These are phyloP conservation scores for Silene conica DNA, from an alignment of 148 eudicot species.

Conservation along the genomic window DNA sequence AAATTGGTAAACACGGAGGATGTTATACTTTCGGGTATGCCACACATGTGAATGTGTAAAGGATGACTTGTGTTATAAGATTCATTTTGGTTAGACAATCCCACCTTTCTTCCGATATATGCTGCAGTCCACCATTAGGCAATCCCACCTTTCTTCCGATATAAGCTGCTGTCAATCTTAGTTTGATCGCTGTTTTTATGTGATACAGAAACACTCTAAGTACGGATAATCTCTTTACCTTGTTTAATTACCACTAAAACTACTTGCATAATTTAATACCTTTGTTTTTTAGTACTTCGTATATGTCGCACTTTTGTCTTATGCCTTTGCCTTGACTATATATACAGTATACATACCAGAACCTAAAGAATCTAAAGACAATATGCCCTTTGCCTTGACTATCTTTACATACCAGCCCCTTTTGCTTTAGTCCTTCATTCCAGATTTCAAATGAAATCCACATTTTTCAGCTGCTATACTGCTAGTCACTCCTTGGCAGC, in stretches of 20 bases:
- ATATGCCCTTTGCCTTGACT: neutral
- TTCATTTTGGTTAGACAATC: neutral
- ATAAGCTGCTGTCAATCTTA: too few relatives aligned
- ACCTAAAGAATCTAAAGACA: neutral
- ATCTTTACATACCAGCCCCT: neutral
- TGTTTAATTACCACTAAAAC: neutral
- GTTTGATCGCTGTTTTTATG: neutral
- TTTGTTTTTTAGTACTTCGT: neutral
- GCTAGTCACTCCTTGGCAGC: neutral
- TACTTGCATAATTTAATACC: neutral
- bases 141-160: too few relatives aligned
- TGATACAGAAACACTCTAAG: neutral
- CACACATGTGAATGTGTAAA: neutral
- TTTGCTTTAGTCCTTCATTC: neutral
- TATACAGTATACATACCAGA: neutral
- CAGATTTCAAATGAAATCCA: neutral
- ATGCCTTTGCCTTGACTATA: neutral
- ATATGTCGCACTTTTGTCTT: neutral
- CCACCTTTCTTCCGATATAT: neutral
- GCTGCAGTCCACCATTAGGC: neutral
- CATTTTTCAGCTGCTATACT: neutral
- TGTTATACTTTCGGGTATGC: constrained; percentile 83
- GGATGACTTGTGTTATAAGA: neutral
- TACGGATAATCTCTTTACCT: neutral
- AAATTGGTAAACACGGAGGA: constrained; percentile 89